Conservation (phyloP, 192 early-diverging fungal species). For the Rhizophagus sp. region DNA sequence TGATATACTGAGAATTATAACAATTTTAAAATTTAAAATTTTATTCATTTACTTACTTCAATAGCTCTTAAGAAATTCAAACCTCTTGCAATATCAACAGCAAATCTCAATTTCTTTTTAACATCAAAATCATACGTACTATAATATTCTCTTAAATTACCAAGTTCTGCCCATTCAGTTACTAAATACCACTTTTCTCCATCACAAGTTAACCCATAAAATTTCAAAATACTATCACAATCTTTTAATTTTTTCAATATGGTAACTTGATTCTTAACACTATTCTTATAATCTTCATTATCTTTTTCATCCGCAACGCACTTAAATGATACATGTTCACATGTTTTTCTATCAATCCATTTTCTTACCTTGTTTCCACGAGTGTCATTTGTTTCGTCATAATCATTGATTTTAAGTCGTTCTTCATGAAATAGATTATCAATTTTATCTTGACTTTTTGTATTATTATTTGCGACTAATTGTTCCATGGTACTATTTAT, state of each 20-base stretch:
- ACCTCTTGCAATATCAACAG: conserved; percentile 39
- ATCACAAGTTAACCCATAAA: conserved; percentile 6
- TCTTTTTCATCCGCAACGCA: background rate
- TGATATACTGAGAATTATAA: too few relatives aligned
- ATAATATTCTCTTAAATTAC: conserved; percentile 35
- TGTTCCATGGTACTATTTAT: background rate
- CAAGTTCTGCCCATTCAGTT: conserved; percentile 23
- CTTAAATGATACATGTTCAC: background rate
- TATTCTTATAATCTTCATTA: background rate
- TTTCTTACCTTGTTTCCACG: background rate
- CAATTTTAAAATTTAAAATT: background rate
- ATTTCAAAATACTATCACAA: conserved; percentile 1
- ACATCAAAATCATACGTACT: conserved; percentile 15
- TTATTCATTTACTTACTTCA: background rate
- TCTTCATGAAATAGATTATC: background rate
- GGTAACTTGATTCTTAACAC: background rate
- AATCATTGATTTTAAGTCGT: background rate
- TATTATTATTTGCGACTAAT: background rate
- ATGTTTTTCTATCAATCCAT: background rate
- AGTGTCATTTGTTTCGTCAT: background rate
- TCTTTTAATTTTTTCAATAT: conserved; percentile 12
- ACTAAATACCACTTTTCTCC: conserved; percentile 9
- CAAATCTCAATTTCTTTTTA: conserved; percentile 36
- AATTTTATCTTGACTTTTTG: background rate
- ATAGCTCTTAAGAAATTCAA: conserved; percentile 43